Evolutionary conservation across 192 early-diverging fungal genomes (phyloP), one percentile per base, ranked within the genome.

Genomic region (Coemansia sp.): DNA sequence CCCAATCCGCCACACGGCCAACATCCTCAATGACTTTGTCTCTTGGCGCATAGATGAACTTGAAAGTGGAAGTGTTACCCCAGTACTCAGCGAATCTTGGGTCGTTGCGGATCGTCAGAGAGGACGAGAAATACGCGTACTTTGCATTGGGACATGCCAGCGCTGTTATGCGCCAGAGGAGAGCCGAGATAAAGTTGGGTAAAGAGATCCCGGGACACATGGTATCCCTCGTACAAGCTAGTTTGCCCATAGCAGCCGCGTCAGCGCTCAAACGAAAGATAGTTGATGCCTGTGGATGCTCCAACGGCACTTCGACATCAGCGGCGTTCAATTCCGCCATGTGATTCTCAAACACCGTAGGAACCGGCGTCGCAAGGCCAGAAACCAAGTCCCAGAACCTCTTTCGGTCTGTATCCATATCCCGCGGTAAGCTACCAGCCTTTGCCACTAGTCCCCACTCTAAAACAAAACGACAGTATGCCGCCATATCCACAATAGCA

Each of bases 21-120:
- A 66, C 18, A 6, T 20, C 8, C 20, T 27, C 11, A 13, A 27
- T 31, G n/a, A 70, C 1, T 10, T 15, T 3, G 1, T 9, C 36
- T 0, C 55, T 41, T 1, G 47, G 38, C 0, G 44, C 16, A 13
- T 67, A 29, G 2, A 46, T 70, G 12, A 70, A 74, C 24, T 74
- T 70, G 10, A 70, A 52, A 1, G 72, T 74, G 8, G 67, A 22
- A 0, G 72, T 54, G 41, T 73, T 78, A 5, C 76, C 76, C 41
- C 76, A 78, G 60, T 66, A 73, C 16, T 62, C 36, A 11, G 71
- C 43, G 47, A 73, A 73, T 13, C 34, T 20, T 0, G 54, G 31
- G 16, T 63, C 20, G 7, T 38, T 29, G 12, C 77, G 77, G 34
- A 70, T 51, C 0, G 72, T 74, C 5, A 78, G 52, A 2, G 77